A percentile compares a stretch with the other conserved stretches of the same genome.
Conservation (phyloP, 2,329 filamentous ascomycete genomes). For the Clonostachys sp. region DNA sequence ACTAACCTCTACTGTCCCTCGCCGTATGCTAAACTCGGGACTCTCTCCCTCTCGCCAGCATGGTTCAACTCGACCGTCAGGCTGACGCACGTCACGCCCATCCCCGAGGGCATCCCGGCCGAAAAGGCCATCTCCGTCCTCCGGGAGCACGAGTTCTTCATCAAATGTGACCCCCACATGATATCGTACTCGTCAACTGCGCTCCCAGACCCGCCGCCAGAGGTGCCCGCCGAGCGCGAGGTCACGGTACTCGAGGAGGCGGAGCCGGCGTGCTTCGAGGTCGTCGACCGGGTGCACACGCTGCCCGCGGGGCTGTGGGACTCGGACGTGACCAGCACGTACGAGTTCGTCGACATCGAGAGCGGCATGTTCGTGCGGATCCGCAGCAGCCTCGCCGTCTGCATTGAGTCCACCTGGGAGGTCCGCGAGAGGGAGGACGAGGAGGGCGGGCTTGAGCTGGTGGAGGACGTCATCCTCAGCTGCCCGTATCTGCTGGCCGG, state of each 20-base stretch:
- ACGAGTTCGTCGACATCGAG: conserved; percentile 46
- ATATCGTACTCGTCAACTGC: conserved; percentile 28
- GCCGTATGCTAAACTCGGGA: too few relatives aligned
- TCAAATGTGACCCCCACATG: conserved; percentile 48
- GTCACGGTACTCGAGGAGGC: conserved; percentile 3
- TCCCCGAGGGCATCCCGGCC: conserved; percentile 29
- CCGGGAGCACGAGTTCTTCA: conserved; percentile 46
- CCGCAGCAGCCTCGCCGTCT: conserved; percentile 41
- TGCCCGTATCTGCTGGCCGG: conserved; percentile 44
- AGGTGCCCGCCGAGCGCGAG: conserved; percentile 18
- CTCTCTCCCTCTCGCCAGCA: too few relatives aligned
- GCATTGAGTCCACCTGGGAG: conserved; percentile 51
- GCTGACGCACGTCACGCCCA: conserved; percentile 33
- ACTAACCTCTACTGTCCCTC: too few relatives aligned
- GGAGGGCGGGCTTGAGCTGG: conserved; percentile 27
- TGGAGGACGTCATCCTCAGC: conserved; percentile 43
- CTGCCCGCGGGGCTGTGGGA: conserved; percentile 52
- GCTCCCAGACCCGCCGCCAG: conserved; percentile 15
- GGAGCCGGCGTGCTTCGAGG: conserved; percentile 34
- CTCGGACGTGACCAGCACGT: conserved; percentile 45
- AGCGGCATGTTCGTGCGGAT: conserved; percentile 47
- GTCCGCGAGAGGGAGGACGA: conserved; percentile 21
- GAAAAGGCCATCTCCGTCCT: conserved; percentile 36
- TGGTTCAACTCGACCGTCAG: conserved; percentile 35
- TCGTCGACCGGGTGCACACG: conserved; percentile 44